phyloP scores from a whole-genome alignment of 495 filamentous ascomycete genomes.

The Xylaria telfairii region DNA sequence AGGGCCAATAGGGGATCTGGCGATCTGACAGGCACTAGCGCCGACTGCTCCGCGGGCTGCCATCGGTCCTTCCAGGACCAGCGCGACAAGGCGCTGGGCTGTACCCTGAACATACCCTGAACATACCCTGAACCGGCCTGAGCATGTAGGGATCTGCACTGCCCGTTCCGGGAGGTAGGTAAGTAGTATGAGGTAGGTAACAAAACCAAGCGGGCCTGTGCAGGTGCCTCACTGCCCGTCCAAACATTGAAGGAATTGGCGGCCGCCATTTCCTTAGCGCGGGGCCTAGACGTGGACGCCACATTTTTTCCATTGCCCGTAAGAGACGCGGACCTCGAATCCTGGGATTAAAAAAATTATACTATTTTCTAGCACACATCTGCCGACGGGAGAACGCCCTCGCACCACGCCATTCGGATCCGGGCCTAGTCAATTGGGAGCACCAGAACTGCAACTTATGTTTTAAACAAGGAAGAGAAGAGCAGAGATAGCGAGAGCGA shows the following conservation, averaged over 20 bases:
- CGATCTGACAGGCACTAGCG: slow-evolving; percentile 4
- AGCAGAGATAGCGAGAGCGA: too few relatives aligned
- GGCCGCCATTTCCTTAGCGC: slow-evolving; percentile 28
- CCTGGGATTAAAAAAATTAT: slow-evolving; percentile 21
- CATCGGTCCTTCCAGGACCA: slow-evolving; percentile 18
- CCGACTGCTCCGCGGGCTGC: slow-evolving; percentile 5
- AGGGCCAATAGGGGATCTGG: slow-evolving; percentile 21
- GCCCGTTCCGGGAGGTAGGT: slow-evolving; percentile 25
- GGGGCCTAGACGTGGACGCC: slow-evolving; percentile 29
- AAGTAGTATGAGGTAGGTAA: slow-evolving; percentile 22
- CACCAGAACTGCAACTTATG: too few relatives aligned
- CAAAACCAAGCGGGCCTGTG: neutral
- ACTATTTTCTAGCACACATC: slow-evolving; percentile 15
- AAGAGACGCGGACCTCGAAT: slow-evolving; percentile 25
- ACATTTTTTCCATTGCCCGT: slow-evolving; percentile 25
- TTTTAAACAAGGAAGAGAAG: too few relatives aligned
- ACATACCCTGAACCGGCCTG: neutral
- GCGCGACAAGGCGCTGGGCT: neutral
- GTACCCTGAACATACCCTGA: neutral
- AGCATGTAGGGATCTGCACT: slow-evolving; percentile 3
- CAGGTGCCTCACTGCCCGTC: neutral
- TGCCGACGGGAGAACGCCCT: neutral
- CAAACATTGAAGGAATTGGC: slow-evolving; percentile 20
- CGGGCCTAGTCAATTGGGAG: slow-evolving; percentile 19
- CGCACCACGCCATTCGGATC: neutral